Conservation (phyloP, 805 yeast genomes). For the Priceomyces castillae region DNA sequence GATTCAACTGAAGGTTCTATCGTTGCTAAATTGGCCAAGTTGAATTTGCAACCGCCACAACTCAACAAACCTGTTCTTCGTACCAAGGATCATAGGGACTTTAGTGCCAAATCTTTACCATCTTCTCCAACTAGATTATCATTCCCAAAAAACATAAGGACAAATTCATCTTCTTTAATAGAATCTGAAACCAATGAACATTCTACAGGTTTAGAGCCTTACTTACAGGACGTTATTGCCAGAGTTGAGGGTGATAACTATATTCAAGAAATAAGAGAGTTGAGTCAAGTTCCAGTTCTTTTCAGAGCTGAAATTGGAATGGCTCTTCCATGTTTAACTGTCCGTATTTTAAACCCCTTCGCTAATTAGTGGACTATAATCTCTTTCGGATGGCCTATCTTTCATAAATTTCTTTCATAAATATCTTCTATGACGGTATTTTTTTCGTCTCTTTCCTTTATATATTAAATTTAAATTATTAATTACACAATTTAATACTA, state of each 20-base stretch:
- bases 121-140: slow-evolving; percentile 20
- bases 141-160: slow-evolving; percentile 21
- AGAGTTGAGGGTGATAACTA: slow-evolving; percentile 57
- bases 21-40: slow-evolving; percentile 43
- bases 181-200: slow-evolving; percentile 11
- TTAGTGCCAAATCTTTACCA: slow-evolving; percentile 23
- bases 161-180: slow-evolving; percentile 19
- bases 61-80: slow-evolving; percentile 20
- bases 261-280: slow-evolving; percentile 79
- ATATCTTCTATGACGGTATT: no score
- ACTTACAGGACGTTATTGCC: slow-evolving; percentile 54
- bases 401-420: no score
- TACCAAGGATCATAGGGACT: slow-evolving; percentile 5
- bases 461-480: no score
- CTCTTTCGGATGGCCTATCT: not conserved
- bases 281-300: slow-evolving; percentile 77
- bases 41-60: slow-evolving; percentile 53
- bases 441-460: no score
- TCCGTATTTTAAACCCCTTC: slow-evolving; percentile 88
- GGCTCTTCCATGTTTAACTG: slow-evolving; percentile 94
- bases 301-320: slow-evolving; percentile 90
- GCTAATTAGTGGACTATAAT: slow-evolving; percentile 15
- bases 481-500: no score
- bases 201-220: slow-evolving; percentile 47
- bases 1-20: slow-evolving; percentile 41